Base-by-base conservation (phyloP, 2,329 filamentous ascomycete genomes). In the Orbilia brochopaga region DNA sequence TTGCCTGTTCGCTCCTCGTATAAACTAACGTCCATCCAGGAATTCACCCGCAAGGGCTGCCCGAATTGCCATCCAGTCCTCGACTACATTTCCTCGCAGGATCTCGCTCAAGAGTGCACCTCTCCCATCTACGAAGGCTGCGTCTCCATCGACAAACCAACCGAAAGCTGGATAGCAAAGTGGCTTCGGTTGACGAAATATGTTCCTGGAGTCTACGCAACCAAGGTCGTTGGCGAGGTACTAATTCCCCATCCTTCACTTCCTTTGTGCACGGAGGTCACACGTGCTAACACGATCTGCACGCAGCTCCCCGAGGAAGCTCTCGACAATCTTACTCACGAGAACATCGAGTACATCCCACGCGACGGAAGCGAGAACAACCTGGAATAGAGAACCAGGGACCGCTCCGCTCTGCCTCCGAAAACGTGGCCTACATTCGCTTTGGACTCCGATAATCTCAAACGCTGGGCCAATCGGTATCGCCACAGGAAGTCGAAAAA, bases 21-120 rank as follows among this genome's bases (percentile, higher is more conserved):
- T n/a, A 42, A 30, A 57, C 63, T 32, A 58, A 73, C 32, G 52
- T 70, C 13, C 53, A 58, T 54, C 58, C 78, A 93, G 89, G 89
- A 90, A 80, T 99, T 99, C 84, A 85, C 88, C 77, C 86, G 87
- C 77, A 85, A 90, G 78, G 94, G 94, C 76, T 99, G 94, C 79
- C 94, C 94, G 73, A 99, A 99, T 83, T 99, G 94, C 85, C 93
- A 97, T 79, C 87, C 90, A 55, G 90, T 96, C 80, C 88, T 99
- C 69, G 88, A 91, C 79, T 88, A 97, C 73, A 85, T 86, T 74
- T 88, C 88, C 79, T 90, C 88, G 75, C 82, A 85, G 76, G 94
- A 99, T 73, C 85, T 88, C 74, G 90, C 97, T 78, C 87, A 91
- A 78, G 91, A 92, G 81, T 97, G 92, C 85, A 99, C 94, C 19